These are phyloP conservation scores for Selenicereus undatus DNA, from an alignment of 148 eudicot species.

Conservation along the genomic window DNA sequence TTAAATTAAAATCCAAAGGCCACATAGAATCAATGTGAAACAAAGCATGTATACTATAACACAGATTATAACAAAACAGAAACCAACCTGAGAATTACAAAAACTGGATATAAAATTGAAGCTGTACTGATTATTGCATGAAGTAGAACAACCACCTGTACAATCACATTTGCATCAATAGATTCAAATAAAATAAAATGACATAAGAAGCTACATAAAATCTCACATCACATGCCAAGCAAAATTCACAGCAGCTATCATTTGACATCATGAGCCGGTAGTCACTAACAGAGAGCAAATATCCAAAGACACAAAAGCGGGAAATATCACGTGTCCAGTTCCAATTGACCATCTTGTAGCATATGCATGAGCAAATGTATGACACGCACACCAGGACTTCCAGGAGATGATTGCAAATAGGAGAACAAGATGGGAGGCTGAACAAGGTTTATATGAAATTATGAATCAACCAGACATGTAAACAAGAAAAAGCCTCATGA, in stretches of 20 bases:
- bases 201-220: neutral
- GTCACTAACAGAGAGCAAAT: neutral
- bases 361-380: neutral
- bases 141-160: constrained; percentile 68
- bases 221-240: neutral
- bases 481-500: neutral
- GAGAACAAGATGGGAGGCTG: neutral
- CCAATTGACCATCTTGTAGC: neutral
- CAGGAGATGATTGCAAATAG: neutral
- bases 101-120: constrained; percentile 67
- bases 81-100: constrained; percentile 83
- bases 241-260: neutral
- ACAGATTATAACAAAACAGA: neutral
- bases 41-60: neutral
- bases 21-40: neutral
- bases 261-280: neutral
- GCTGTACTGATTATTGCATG: constrained; percentile 61
- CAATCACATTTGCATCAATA: constrained; percentile 13
- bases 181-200: neutral
- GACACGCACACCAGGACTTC: neutral
- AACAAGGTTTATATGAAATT: neutral
- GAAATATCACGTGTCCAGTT: neutral
- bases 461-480: neutral
- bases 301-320: neutral
- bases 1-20: neutral